These are phyloP conservation scores for Gossypium lobatum DNA, from an alignment of 441 rosid genomes.

Conservation along the genomic window DNA sequence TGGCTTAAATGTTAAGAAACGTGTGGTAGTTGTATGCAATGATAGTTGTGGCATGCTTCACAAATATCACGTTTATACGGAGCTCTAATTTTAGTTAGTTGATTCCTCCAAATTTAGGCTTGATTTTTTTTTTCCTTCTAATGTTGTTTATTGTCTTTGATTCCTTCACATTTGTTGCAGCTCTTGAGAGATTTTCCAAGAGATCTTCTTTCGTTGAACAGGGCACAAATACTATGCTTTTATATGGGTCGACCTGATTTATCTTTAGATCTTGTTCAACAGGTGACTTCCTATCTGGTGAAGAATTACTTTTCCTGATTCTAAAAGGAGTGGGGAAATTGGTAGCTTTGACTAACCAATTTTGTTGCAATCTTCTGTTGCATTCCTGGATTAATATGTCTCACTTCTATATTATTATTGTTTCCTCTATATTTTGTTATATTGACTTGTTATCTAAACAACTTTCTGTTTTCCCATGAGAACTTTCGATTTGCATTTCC, in stretches of 20 bases:
- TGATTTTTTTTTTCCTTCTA: not conserved
- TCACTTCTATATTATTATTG: not conserved
- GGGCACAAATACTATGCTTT: slow-evolving; percentile 68
- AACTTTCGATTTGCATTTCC: not conserved
- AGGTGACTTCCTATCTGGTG: slow-evolving; percentile 38
- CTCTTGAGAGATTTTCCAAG: slow-evolving; percentile 59
- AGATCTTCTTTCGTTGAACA: slow-evolving; percentile 67
- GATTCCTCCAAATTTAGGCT: slow-evolving; percentile 9
- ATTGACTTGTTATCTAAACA: not conserved
- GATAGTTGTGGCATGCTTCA: not conserved
- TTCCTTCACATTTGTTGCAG: slow-evolving; percentile 36
- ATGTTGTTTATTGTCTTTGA: slow-evolving; percentile 14
- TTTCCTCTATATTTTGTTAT: not conserved
- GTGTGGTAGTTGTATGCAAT: not conserved
- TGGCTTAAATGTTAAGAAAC: not conserved
- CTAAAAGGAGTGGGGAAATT: not conserved
- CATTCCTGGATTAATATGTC: not conserved
- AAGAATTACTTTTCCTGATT: slow-evolving; percentile 7
- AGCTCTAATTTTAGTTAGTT: not conserved
- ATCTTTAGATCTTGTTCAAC: slow-evolving; percentile 53
- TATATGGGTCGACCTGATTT: slow-evolving; percentile 67
- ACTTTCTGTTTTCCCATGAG: not conserved
- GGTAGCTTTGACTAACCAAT: not conserved
- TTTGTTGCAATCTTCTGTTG: not conserved
- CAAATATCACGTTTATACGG: not conserved